A percentile compares a stretch with the other conserved stretches of the same genome.
Evolutionary conservation across 2,329 filamentous ascomycete genomes (phyloP).

Genomic region (Corniculantispora saksenae): DNA sequence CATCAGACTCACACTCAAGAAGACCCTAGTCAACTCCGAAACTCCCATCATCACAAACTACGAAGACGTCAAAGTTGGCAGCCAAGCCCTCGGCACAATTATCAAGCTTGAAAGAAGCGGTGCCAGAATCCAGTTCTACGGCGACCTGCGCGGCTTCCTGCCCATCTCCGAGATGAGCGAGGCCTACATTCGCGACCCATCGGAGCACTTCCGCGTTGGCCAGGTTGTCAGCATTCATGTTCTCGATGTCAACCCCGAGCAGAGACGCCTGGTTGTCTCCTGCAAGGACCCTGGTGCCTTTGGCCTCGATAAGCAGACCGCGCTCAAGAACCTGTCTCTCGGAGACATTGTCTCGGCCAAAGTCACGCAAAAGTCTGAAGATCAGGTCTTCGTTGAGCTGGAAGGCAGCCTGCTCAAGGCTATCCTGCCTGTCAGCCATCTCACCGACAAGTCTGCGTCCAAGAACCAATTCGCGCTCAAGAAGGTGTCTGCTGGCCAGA

Average conservation of each 20-base stretch:
- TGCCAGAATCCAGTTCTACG: slow-evolving; percentile 92
- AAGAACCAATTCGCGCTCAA: slow-evolving; percentile 78
- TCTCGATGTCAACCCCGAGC: slow-evolving; percentile 73
- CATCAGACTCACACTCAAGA: slow-evolving; percentile 88
- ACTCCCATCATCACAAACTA: slow-evolving; percentile 76
- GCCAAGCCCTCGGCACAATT: slow-evolving; percentile 83
- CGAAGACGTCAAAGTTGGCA: slow-evolving; percentile 69
- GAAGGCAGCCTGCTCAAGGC: slow-evolving; percentile 74
- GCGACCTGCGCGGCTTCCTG: slow-evolving; percentile 78
- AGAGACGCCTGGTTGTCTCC: slow-evolving; percentile 76
- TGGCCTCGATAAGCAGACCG: slow-evolving; percentile 70
- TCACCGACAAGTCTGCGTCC: slow-evolving; percentile 79
- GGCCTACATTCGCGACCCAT: slow-evolving; percentile 86
- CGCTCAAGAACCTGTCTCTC: slow-evolving; percentile 70
- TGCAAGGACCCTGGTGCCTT: slow-evolving; percentile 87
- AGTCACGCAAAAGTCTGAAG: slow-evolving; percentile 77
- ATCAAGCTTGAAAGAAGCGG: slow-evolving; percentile 77
- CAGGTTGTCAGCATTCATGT: slow-evolving; percentile 91
- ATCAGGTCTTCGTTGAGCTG: slow-evolving; percentile 77
- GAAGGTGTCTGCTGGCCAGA: slow-evolving; percentile 82
- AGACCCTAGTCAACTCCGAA: slow-evolving; percentile 89
- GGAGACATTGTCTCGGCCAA: slow-evolving; percentile 77
- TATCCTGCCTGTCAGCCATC: slow-evolving; percentile 72
- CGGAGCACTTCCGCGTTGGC: slow-evolving; percentile 83
- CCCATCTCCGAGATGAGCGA: slow-evolving; percentile 98